These are phyloP conservation scores for Fagopyrum esculentum DNA, from an alignment of 148 eudicot species.

Conservation along the genomic window DNA sequence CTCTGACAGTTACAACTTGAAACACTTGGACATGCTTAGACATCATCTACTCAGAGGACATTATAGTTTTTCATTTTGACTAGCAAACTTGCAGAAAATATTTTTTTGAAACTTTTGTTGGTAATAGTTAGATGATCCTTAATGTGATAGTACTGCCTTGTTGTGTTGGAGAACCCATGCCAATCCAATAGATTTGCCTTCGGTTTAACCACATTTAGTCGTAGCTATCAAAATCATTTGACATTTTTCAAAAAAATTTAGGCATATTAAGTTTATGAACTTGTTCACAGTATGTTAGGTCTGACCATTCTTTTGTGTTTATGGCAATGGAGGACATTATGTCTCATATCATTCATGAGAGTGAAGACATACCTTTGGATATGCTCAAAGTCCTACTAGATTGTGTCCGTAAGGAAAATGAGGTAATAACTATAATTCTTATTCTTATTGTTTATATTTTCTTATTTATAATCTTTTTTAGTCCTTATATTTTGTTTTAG, in stretches of 20 bases:
- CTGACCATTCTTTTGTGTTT: conserved; percentile 40
- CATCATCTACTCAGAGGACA: background rate
- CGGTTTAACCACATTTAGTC: background rate
- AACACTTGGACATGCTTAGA: background rate
- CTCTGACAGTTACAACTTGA: background rate
- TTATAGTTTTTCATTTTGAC: background rate
- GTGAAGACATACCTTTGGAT: conserved; percentile 47
- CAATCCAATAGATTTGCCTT: background rate
- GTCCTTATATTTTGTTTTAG: conserved; percentile 1
- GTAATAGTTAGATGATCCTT: background rate
- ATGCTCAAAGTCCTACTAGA: conserved; percentile 52
- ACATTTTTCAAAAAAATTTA: background rate
- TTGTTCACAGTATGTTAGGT: conserved; percentile 24
- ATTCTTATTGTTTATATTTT: background rate
- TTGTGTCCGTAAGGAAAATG: conserved; percentile 55
- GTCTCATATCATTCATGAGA: conserved; percentile 62
- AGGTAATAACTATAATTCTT: conserved; percentile 29
- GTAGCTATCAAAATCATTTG: background rate
- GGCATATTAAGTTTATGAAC: background rate
- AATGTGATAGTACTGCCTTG: background rate
- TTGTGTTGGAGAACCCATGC: background rate
- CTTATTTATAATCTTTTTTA: background rate
- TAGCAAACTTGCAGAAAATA: background rate
- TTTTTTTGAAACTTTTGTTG: background rate
- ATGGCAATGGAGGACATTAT: conserved; percentile 62